phyloP scores from a whole-genome alignment of 352 stramenopile genomes.

The Phytophthora europaea region DNA sequence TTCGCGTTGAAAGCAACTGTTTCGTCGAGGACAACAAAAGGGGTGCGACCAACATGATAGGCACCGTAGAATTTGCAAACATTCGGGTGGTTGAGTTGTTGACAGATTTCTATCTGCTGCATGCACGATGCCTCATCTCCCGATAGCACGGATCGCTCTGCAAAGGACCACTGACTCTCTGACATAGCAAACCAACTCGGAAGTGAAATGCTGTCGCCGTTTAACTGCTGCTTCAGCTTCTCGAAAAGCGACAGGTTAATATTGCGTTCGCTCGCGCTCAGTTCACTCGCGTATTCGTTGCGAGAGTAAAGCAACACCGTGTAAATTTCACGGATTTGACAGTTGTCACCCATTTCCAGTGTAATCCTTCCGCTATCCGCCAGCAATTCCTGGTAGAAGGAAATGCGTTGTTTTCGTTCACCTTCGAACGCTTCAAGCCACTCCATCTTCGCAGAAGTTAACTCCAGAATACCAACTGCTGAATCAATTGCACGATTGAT shows the following conservation, averaged over 20 bases:
- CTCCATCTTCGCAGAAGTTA: background rate
- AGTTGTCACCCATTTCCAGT: background rate
- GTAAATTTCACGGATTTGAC: background rate
- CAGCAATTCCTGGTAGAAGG: background rate
- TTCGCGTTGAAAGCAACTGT: background rate
- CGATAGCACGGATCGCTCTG: background rate
- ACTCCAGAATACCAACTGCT: background rate
- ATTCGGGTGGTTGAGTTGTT: background rate
- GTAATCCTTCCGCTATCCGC: background rate
- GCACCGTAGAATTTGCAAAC: conserved; percentile 4
- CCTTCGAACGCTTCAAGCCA: background rate
- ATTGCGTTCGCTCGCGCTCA: background rate
- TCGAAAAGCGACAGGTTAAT: background rate
- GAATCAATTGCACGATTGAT: background rate
- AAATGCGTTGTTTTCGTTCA: background rate
- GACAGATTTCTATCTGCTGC: background rate
- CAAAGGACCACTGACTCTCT: conserved; percentile 1
- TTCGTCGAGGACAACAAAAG: background rate
- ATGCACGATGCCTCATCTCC: background rate
- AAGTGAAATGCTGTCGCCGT: background rate
- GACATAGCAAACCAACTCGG: conserved; percentile 1
- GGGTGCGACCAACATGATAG: background rate
- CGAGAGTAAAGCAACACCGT: background rate
- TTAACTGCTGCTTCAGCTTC: background rate
- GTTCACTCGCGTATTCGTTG: background rate